phyloP scores from a whole-genome alignment of 176 grass and related monocot genomes.

The Calamus simplicifolius region DNA sequence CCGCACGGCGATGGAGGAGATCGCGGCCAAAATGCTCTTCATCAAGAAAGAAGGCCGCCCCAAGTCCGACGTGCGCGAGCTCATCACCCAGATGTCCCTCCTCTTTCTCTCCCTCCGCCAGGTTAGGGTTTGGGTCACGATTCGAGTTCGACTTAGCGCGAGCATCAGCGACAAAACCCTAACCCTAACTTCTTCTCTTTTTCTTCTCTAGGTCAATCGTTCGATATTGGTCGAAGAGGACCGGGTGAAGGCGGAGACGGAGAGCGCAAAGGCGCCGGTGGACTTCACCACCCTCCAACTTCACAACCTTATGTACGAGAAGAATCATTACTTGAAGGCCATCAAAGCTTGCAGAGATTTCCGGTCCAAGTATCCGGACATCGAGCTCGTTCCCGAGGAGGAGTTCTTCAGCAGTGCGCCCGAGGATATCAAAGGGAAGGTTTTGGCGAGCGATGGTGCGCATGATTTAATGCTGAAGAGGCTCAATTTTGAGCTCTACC shows the following conservation, averaged over 20 bases:
- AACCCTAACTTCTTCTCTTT: constrained; percentile 26
- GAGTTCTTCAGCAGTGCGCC: constrained; percentile 60
- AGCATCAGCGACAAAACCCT: constrained; percentile 15
- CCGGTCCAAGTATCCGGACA: constrained; percentile 73
- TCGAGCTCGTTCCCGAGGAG: constrained; percentile 84
- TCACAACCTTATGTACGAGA: constrained; percentile 95
- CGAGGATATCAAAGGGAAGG: constrained; percentile 55
- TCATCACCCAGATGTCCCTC: constrained; percentile 86
- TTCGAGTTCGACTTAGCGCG: too few relatives aligned
- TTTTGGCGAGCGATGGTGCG: constrained; percentile 46
- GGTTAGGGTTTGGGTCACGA: constrained; percentile 4
- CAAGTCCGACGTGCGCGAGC: constrained; percentile 78
- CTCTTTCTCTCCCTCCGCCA: constrained; percentile 82
- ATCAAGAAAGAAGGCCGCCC: constrained; percentile 68
- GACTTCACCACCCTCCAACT: constrained; percentile 83
- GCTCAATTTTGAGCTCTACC: constrained; percentile 84
- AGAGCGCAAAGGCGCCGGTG: constrained; percentile 80
- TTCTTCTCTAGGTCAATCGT: constrained; percentile 52
- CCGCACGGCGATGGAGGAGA: constrained; percentile 62
- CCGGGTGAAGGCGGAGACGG: constrained; percentile 60
- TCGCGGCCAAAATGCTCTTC: constrained; percentile 60
- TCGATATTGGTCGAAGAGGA: constrained; percentile 95
- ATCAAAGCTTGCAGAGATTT: constrained; percentile 81
- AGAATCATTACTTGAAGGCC: constrained; percentile 97
- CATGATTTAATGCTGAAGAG: constrained; percentile 96